phyloP scores from a whole-genome alignment of 306 rosid genomes.

The Carpinus viminea region DNA sequence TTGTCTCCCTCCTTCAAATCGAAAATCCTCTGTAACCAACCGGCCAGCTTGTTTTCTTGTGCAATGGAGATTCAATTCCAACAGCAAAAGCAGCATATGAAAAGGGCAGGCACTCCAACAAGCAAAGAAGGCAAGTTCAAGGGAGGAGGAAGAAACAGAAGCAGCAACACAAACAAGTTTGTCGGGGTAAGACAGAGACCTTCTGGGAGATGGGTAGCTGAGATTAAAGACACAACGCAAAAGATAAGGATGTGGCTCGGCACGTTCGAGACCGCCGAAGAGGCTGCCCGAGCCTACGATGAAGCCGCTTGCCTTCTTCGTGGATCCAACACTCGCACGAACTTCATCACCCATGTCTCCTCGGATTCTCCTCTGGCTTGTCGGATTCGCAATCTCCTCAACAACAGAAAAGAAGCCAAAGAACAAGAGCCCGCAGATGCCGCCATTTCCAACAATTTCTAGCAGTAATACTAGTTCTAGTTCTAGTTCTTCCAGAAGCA shows the following conservation, averaged over 20 bases:
- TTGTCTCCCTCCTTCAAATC: background rate
- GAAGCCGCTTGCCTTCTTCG: slow-evolving; percentile 98
- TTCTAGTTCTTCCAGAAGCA: slow-evolving; percentile 18
- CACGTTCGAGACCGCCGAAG: slow-evolving; percentile 93
- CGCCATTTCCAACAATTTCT: slow-evolving; percentile 7
- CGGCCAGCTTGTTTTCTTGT: slow-evolving; percentile 15
- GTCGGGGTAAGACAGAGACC: slow-evolving; percentile 96
- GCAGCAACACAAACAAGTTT: slow-evolving; percentile 57
- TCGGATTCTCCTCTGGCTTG: slow-evolving; percentile 82
- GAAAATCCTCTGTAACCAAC: background rate
- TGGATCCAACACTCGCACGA: slow-evolving; percentile 83
- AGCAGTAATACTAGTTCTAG: slow-evolving; percentile 4
- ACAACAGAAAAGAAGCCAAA: slow-evolving; percentile 45
- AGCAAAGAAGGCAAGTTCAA: slow-evolving; percentile 45
- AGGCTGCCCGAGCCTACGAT: slow-evolving; percentile 91
- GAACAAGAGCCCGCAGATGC: slow-evolving; percentile 16
- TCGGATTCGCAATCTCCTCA: slow-evolving; percentile 67
- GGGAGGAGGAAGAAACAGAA: slow-evolving; percentile 47
- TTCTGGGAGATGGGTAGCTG: slow-evolving; percentile 99
- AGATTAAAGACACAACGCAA: slow-evolving; percentile 89
- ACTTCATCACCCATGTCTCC: slow-evolving; percentile 79
- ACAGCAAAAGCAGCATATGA: slow-evolving; percentile 33
- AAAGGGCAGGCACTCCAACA: slow-evolving; percentile 27
- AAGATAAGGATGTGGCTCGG: slow-evolving; percentile 99
- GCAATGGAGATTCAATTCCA: slow-evolving; percentile 81